A percentile compares a stretch with the other conserved stretches of the same genome.
Evolutionary conservation across 73 alveolate genomes (phyloP).

Genomic region (Tetrahymena elliotti): DNA sequence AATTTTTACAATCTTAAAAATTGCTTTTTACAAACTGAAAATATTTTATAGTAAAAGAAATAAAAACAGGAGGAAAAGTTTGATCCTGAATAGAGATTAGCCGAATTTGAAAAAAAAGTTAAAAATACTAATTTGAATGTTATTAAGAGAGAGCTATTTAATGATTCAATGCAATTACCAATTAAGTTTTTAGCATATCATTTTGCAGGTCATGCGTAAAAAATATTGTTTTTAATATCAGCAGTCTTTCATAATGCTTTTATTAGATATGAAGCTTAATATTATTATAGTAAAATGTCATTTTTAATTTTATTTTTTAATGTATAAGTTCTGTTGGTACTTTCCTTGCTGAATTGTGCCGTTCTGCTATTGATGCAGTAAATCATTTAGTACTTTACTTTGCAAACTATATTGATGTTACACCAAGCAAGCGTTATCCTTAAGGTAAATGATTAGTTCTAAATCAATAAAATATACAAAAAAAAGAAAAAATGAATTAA

Average conservation of each 20-base stretch:
- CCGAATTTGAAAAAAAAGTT: slow-evolving; percentile 4
- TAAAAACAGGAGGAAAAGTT: not conserved
- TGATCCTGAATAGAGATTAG: not conserved
- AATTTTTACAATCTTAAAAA: too few relatives aligned
- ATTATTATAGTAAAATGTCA: too few relatives aligned
- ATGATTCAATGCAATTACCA: slow-evolving; percentile 36
- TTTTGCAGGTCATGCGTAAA: slow-evolving; percentile 6
- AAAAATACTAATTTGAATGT: slow-evolving; percentile 27
- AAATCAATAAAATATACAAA: too few relatives aligned
- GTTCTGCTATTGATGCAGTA: slow-evolving; percentile 41
- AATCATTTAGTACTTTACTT: slow-evolving; percentile 27
- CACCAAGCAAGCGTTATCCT: slow-evolving; percentile 21
- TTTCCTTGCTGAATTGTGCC: slow-evolving; percentile 26
- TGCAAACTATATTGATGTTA: slow-evolving; percentile 18
- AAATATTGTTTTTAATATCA: not conserved
- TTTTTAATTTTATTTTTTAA: too few relatives aligned
- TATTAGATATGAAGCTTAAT: not conserved
- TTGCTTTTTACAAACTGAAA: not conserved
- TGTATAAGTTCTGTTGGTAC: not conserved
- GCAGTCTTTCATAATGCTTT: not conserved
- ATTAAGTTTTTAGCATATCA: slow-evolving; percentile 23
- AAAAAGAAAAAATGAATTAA: too few relatives aligned
- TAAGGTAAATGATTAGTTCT: not conserved
- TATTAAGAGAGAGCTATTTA: slow-evolving; percentile 18
- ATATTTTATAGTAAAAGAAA: not conserved